These are phyloP conservation scores for Penicillium sp. DNA, from an alignment of 2,329 filamentous ascomycete genomes.

Conservation along the genomic window DNA sequence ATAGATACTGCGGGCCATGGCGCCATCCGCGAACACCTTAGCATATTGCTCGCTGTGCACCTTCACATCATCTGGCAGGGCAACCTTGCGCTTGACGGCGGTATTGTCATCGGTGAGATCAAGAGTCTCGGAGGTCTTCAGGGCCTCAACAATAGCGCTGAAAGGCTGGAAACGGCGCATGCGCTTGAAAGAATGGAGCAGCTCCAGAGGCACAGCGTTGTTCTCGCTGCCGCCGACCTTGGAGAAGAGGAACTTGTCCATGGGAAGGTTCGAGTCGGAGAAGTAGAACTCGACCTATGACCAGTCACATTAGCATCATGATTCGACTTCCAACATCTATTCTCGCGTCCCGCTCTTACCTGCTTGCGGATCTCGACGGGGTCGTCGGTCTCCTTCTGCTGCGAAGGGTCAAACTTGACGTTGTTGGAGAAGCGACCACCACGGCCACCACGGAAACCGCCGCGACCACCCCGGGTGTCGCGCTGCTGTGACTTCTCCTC, in stretches of 20 bases:
- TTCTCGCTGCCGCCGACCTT: constrained; percentile 78
- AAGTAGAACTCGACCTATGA: constrained; percentile 92
- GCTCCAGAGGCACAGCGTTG: constrained; percentile 71
- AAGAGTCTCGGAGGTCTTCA: constrained; percentile 76
- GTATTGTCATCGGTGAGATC: constrained; percentile 76
- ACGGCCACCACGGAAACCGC: constrained; percentile 7
- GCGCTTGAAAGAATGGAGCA: constrained; percentile 86
- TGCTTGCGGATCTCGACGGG: constrained; percentile 81
- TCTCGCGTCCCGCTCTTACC: constrained; percentile 51
- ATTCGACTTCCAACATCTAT: neutral
- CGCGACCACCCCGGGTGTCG: constrained; percentile 28
- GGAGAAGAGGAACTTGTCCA: constrained; percentile 84
- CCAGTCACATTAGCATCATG: constrained; percentile 8
- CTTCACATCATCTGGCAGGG: constrained; percentile 60
- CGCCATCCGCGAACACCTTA: constrained; percentile 65
- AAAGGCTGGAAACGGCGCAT: constrained; percentile 95
- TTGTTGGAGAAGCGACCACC: constrained; percentile 53
- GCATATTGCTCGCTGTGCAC: constrained; percentile 60
- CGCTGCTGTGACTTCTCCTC: constrained; percentile 35
- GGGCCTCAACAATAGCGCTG: constrained; percentile 77
- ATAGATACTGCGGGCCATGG: constrained; percentile 79
- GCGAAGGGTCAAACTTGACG: constrained; percentile 71
- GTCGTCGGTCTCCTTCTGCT: constrained; percentile 73
- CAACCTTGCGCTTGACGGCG: constrained; percentile 73
- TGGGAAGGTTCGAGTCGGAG: constrained; percentile 84